Base-by-base conservation (phyloP, 2,329 filamentous ascomycete genomes). In the Arthrobotrys pseudoclavata region DNA sequence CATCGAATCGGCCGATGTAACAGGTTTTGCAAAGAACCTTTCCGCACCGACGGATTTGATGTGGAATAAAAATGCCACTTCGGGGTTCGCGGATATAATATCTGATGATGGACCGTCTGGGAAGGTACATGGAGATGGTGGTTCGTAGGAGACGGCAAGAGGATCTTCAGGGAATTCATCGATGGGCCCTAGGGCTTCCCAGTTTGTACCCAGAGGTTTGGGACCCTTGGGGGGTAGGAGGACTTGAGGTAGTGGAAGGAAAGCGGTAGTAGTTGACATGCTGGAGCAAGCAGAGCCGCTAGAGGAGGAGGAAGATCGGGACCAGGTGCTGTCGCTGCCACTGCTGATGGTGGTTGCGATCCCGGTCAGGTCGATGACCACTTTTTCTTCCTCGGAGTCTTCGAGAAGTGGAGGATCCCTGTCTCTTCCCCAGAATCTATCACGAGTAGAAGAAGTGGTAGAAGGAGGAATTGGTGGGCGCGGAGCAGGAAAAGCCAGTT, bases 61-160 rank as follows among this genome's bases (percentile, higher is more conserved):
- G 47, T 66, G 48, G 45, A 63, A 57, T 29, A 69, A 13, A 55
- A 60, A 76, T 13, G 34, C 24, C 20, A 76, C 6, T 63, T 76
- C 71, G 1, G 63, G 55, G 70, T 62, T 57, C 3, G 31, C 10
- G 3, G 40, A 15, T 6, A 60, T 60, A 9, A 40, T 42, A n/a
- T 42, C 18, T 15, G 40, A 63, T 4, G 60, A 47, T 12, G 24
- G 5, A 1, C 40, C 60, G 13, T 29, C 42, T 20, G 60, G 60
- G 22, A 48, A 24, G 4, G 60, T 24, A 13, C 24, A 40, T 24
- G 12, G 31, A 0, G 9, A n/a, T 71, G 68, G 34, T 15, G 42
- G 20, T 24, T 15, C 10, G 55, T 60, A 60, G 6, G 3, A 34
- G 24, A 13, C 18, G 2, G n/a, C n/a, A 1, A 47, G 24, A 5